Evolutionary conservation across 129 eudicot species (phyloP).

Genomic region (Flaveria brownii): DNA sequence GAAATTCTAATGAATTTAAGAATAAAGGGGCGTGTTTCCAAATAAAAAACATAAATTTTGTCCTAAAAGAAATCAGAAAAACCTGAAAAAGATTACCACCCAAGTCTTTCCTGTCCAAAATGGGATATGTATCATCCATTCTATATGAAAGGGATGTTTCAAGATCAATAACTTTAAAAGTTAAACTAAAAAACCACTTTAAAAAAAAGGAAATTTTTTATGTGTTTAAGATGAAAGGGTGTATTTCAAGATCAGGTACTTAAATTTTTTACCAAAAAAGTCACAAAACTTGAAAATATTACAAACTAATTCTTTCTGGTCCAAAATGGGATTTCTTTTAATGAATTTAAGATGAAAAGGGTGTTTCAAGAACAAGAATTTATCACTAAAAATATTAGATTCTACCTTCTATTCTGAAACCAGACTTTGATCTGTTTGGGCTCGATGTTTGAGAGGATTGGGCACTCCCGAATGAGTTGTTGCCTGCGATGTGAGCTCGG

Average conservation of each 20-base stretch:
- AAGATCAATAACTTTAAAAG: constrained; percentile 17
- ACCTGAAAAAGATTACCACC: constrained; percentile 19
- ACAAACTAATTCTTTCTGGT: constrained; percentile 11
- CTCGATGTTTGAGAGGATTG: constrained; percentile 85
- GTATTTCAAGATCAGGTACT: constrained; percentile 19
- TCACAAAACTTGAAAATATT: background rate
- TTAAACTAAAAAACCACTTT: background rate
- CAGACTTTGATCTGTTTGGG: constrained; percentile 98
- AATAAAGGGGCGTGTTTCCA: constrained; percentile 7
- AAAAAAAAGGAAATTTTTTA: background rate
- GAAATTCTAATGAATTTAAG: background rate
- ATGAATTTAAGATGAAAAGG: constrained; percentile 20
- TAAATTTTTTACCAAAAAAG: background rate
- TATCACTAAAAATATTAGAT: background rate
- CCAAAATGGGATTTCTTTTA: constrained; percentile 4
- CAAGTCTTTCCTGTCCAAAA: constrained; percentile 8
- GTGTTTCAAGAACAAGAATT: constrained; percentile 27
- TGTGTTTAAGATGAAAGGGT: constrained; percentile 20
- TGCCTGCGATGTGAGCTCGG: constrained; percentile 90
- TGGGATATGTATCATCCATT: background rate
- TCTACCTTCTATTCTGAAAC: constrained; percentile 87
- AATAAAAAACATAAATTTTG: background rate
- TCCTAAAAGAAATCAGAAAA: constrained; percentile 7
- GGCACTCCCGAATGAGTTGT: constrained; percentile 88
- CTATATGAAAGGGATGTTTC: constrained; percentile 10